phyloP scores from a whole-genome alignment of 2,329 filamentous ascomycete species.

The Colletotrichum eremochloae region DNA sequence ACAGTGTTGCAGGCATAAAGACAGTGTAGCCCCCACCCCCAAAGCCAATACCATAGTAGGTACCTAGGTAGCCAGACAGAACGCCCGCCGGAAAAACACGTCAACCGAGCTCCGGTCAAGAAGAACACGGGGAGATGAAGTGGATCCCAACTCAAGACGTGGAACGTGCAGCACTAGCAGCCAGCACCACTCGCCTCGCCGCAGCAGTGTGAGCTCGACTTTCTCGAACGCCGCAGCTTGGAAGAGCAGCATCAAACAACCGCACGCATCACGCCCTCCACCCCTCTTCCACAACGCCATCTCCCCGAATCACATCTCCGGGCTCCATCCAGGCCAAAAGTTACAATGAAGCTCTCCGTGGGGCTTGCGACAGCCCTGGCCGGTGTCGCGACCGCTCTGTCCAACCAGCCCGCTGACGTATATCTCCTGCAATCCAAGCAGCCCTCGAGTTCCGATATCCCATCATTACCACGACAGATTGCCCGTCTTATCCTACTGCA shows the following conservation, averaged over 20 bases:
- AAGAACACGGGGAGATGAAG: not conserved
- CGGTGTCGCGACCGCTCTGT: conserved; percentile 53
- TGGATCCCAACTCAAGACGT: not conserved
- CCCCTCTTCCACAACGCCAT: conserved; percentile 14
- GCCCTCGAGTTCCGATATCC: conserved; percentile 49
- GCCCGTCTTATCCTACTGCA: conserved; percentile 71
- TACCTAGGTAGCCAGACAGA: not conserved
- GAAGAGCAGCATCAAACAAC: conserved; percentile 28
- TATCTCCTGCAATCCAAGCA: conserved; percentile 63
- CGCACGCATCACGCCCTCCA: conserved; percentile 36
- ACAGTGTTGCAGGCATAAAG: not conserved
- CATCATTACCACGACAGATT: conserved; percentile 65
- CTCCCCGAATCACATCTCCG: conserved; percentile 12
- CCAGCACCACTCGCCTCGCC: not conserved
- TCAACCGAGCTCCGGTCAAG: not conserved
- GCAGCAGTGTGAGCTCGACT: conserved; percentile 25
- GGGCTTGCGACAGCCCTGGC: conserved; percentile 56
- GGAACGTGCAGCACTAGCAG: conserved; percentile 13
- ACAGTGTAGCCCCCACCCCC: not conserved
- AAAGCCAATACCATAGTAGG: not conserved
- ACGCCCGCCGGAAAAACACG: not conserved
- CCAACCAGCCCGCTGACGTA: conserved; percentile 62
- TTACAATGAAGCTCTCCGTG: conserved; percentile 59
- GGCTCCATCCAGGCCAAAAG: conserved; percentile 9
- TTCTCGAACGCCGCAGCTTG: conserved; percentile 31